Base-by-base conservation (phyloP, 257 asterid species). In the Lithospermum erythrorhizon region DNA sequence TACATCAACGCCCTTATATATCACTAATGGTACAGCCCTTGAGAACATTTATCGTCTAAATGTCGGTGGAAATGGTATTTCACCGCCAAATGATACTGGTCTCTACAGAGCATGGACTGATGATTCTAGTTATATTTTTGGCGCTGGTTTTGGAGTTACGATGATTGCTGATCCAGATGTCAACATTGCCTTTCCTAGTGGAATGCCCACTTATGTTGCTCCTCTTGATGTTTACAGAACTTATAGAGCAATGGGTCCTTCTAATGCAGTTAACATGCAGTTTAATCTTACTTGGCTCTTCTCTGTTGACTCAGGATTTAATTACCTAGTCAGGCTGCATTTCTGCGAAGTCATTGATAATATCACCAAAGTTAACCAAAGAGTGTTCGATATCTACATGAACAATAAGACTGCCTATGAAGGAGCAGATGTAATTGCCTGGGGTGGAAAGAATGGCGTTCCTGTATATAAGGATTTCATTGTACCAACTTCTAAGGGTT, bases 11-110 rank as follows among this genome's bases (percentile, higher is more conserved):
- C 80, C 82, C 7, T 68, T 77, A 76, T 55, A 0, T 21, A 78
- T 90, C 6, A 85, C 72, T 55, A 74, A 71, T 68, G 35, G 61
- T 22, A 90, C 96, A 11, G 87, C 94, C 0, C 81, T 87, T 5
- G 97, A 90, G 85, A 83, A 69, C 67, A 71, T 85, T 7, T 87
- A 83, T 62, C 79, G 97, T 57, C 76, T 90, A 62, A 90, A 90
- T 68, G 97, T 90, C 27, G 89, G 97, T 9, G 97, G 97, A 57
- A 83, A 85, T n/a, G 96, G 68, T 59, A 87, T 90, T 73, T 80
- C 95, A 2, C 87, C 95, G 18, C 70, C 95, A 15, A 57, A 55
- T 0, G 97, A 75, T 63, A 76, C 84, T 1, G 87, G 84, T 37
- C 75, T 81, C 55, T 75, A 65, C 54, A 78, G 87, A 73, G 71